Percentiles rank a stretch among this genome's conserved stretches.
These are phyloP conservation scores for Blastomyces gilchristii DNA, from an alignment of 2,329 filamentous ascomycete genomes.

Conservation along the genomic window DNA sequence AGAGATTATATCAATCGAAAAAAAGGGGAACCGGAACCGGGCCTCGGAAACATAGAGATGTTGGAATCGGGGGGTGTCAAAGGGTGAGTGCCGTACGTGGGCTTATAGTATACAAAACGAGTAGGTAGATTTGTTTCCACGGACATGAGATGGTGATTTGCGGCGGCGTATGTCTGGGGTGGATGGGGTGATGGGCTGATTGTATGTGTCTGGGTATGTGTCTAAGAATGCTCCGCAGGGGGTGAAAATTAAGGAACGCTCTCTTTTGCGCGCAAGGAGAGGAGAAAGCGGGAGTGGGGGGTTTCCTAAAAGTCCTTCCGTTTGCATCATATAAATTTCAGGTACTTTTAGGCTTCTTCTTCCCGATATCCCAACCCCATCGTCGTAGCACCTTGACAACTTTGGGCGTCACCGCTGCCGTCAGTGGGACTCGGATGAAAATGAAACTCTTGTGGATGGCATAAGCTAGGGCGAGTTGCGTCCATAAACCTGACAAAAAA, in stretches of 20 bases:
- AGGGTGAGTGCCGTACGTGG: too few species aligned
- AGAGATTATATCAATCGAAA: too few species aligned
- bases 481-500: slow-evolving; percentile 51
- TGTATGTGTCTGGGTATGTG: neutral
- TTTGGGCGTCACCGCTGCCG: slow-evolving; percentile 82
- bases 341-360: slow-evolving; percentile 44
- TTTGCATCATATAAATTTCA: slow-evolving; percentile 6
- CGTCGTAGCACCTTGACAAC: slow-evolving; percentile 78
- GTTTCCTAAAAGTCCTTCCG: neutral
- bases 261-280: neutral
- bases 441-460: slow-evolving; percentile 98
- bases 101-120: too few species aligned
- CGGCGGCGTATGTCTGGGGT: too few species aligned
- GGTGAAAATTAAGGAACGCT: too few species aligned
- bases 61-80: too few species aligned
- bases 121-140: too few species aligned
- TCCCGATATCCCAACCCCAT: slow-evolving; percentile 95
- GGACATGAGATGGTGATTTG: too few species aligned
- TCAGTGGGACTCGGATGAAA: slow-evolving; percentile 85
- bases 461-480: slow-evolving; percentile 85
- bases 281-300: neutral
- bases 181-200: too few species aligned
- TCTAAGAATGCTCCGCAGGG: too few species aligned
- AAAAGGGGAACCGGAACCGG: too few species aligned
- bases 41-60: too few species aligned